Conservation (phyloP, 2,329 filamentous ascomycete genomes). For the Cladobotryum protrusum region DNA sequence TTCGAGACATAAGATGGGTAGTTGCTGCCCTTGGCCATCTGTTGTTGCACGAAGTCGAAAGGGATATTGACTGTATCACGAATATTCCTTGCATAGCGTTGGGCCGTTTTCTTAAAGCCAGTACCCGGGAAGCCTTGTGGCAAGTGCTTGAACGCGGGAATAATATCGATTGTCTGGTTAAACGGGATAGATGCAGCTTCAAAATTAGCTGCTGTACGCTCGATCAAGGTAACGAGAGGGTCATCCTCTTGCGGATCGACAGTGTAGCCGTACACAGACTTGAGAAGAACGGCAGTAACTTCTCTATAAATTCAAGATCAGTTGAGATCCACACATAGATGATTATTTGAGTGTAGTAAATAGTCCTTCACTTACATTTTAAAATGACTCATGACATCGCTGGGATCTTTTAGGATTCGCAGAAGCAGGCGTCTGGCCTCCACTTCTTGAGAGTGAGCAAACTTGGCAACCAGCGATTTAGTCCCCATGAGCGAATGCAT, state of each 20-base stretch:
- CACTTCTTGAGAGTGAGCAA: constrained; percentile 6
- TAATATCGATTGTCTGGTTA: too few relatives aligned
- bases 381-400: constrained; percentile 1
- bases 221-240: background rate
- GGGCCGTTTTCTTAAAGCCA: too few relatives aligned
- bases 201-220: too few relatives aligned
- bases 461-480: background rate
- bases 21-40: constrained; percentile 17
- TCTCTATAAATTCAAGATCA: background rate
- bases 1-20: constrained; percentile 23
- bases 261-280: background rate
- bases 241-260: background rate
- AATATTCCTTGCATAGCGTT: too few relatives aligned
- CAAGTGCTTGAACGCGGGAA: too few relatives aligned
- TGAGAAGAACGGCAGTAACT: background rate
- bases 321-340: background rate
- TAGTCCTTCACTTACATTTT: constrained; percentile 8
- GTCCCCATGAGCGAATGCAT: constrained; percentile 5
- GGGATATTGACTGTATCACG: constrained; percentile 11
- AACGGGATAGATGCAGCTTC: too few relatives aligned
- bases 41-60: constrained; percentile 24
- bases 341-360: background rate
- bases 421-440: constrained; percentile 9
- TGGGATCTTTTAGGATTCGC: constrained; percentile 3
- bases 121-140: too few relatives aligned